Percentiles rank a stretch among this genome's conserved stretches.
Conservation (phyloP, 2,329 filamentous ascomycete species). For the Xylaria sp. region DNA sequence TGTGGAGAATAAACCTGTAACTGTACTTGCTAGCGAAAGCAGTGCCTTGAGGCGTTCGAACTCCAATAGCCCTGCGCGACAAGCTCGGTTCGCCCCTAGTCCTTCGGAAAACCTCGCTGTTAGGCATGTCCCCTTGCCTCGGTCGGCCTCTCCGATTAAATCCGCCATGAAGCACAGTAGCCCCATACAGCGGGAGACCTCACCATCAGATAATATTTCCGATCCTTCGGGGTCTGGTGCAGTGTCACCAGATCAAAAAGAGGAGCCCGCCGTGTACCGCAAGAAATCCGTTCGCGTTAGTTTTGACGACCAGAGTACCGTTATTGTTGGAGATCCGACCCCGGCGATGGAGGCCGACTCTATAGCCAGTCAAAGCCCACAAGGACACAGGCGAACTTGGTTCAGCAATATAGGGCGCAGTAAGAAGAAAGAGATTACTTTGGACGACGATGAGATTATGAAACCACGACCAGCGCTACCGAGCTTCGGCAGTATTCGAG, state of each 20-base stretch:
- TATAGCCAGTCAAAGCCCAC: constrained; percentile 47
- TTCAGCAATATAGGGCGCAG: constrained; percentile 55
- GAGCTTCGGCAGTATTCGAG: constrained; percentile 75
- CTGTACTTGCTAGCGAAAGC: constrained; percentile 30
- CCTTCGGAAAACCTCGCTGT: constrained; percentile 58
- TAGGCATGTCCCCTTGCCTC: constrained; percentile 70
- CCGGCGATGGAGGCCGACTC: constrained; percentile 47
- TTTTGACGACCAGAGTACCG: constrained; percentile 72
- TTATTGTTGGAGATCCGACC: constrained; percentile 57
- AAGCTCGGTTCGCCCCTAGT: constrained; percentile 68
- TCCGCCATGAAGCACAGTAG: constrained; percentile 73
- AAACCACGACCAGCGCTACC: constrained; percentile 75
- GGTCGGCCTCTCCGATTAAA: constrained; percentile 77
- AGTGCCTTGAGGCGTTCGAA: constrained; percentile 43
- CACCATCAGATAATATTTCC: constrained; percentile 57
- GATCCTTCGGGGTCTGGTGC: constrained; percentile 47
- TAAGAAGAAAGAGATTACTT: constrained; percentile 56
- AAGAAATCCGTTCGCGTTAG: constrained; percentile 77
- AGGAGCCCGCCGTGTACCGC: constrained; percentile 49
- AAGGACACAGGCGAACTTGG: constrained; percentile 55
- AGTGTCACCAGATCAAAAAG: constrained; percentile 36
- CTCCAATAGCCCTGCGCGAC: constrained; percentile 68
- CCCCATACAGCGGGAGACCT: constrained; percentile 54
- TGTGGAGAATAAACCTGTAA: constrained; percentile 35
- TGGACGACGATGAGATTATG: constrained; percentile 72